Conservation (phyloP, 73 alveolate genomes). For the Symbiodinium pilosum region DNA sequence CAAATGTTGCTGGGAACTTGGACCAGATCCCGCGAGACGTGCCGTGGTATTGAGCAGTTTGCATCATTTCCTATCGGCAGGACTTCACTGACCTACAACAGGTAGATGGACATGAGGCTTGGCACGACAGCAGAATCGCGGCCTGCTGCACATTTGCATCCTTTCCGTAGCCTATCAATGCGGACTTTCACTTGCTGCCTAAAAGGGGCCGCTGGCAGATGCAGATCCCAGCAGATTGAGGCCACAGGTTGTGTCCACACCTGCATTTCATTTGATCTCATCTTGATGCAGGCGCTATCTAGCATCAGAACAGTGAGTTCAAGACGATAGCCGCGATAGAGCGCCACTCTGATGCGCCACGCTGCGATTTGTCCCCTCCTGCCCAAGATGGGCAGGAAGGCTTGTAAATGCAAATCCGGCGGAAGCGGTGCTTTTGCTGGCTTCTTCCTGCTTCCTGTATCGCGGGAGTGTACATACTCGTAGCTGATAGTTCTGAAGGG, state of each 20-base stretch:
- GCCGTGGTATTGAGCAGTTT: no score
- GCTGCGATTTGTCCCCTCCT: neutral
- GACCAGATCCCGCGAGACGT: no score
- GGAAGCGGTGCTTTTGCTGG: no score
- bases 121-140: neutral
- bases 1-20: neutral
- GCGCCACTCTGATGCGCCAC: neutral
- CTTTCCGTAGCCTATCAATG: neutral
- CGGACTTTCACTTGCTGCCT: neutral
- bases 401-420: no score
- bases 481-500: no score
- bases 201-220: neutral
- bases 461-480: no score
- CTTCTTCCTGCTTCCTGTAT: no score
- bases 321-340: neutral
- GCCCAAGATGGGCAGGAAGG: constrained; percentile 22
- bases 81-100: neutral
- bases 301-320: neutral
- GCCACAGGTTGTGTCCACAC: no score
- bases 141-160: neutral
- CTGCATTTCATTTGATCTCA: no score
- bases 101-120: neutral
- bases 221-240: neutral
- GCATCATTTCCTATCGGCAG: neutral
- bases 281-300: neutral